Conservation (phyloP, 2,329 filamentous ascomycete species). For the Cercospora sp. region DNA sequence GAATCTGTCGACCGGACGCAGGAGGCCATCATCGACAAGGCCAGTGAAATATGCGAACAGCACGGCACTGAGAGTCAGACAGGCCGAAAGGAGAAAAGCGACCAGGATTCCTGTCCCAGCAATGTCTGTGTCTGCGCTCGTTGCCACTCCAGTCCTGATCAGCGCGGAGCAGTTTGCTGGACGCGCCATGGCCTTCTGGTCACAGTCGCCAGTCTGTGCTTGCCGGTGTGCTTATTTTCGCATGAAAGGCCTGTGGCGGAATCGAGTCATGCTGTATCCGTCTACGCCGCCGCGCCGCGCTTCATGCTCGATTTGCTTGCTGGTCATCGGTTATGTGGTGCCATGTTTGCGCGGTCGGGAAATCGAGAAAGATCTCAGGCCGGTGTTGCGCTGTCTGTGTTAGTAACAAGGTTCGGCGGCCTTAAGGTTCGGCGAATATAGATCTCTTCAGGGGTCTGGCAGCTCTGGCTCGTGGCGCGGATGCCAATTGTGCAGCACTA, state of each 20-base stretch:
- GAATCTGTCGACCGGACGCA: conserved; percentile 21
- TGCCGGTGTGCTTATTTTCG: not conserved
- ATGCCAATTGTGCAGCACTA: not conserved
- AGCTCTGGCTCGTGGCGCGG: not conserved
- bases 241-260: not conserved
- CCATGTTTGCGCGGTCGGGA: not conserved
- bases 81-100: conserved; percentile 29
- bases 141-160: conserved; percentile 12
- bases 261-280: not conserved
- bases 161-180: conserved; percentile 9
- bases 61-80: conserved; percentile 23
- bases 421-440: not conserved
- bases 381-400: not conserved
- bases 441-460: not conserved
- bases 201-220: not conserved
- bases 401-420: not conserved
- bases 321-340: not conserved
- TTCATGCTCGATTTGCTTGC: not conserved
- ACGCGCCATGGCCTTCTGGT: not conserved
- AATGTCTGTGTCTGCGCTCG: conserved; percentile 27
- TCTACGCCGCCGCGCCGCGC: not conserved
- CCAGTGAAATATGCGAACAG: conserved; percentile 23
- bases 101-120: conserved; percentile 28
- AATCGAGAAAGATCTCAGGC: not conserved
- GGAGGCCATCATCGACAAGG: conserved; percentile 24